Evolutionary conservation across 2,329 filamentous ascomycete genomes (phyloP).

Genomic region (Teratosphaeria nubilosa): DNA sequence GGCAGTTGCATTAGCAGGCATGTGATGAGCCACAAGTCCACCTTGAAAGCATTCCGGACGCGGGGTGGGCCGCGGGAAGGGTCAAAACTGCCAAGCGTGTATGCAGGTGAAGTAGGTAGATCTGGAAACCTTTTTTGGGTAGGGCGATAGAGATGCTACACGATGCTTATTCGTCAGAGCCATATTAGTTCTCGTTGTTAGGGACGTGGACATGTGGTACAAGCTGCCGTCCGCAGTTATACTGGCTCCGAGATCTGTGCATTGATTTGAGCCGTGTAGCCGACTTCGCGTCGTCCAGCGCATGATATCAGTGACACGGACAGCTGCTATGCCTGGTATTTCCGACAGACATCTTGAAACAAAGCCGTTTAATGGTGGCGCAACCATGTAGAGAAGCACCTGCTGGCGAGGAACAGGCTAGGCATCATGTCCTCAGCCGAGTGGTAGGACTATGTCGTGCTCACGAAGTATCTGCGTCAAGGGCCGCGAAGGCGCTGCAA

Average conservation of each 20-base stretch:
- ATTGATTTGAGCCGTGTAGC: neutral
- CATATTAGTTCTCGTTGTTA: neutral
- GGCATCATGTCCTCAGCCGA: neutral
- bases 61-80: neutral
- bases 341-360: neutral
- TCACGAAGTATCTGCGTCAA: neutral
- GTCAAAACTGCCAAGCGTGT: neutral
- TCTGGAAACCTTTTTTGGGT: neutral
- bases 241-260: neutral
- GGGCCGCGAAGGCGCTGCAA: neutral
- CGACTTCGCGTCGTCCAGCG: neutral
- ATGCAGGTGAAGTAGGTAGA: neutral
- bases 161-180: neutral
- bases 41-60: neutral
- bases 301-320: neutral
- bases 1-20: neutral
- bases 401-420: neutral
- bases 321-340: neutral
- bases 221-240: neutral
- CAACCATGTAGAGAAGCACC: neutral
- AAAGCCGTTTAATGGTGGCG: neutral
- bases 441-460: neutral
- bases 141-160: neutral
- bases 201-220: neutral
- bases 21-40: neutral